Evolutionary conservation across 208 protist species (phyloP), one percentile per base, ranked within the genome.

Genomic region (Trypanosoma platydactyli): DNA sequence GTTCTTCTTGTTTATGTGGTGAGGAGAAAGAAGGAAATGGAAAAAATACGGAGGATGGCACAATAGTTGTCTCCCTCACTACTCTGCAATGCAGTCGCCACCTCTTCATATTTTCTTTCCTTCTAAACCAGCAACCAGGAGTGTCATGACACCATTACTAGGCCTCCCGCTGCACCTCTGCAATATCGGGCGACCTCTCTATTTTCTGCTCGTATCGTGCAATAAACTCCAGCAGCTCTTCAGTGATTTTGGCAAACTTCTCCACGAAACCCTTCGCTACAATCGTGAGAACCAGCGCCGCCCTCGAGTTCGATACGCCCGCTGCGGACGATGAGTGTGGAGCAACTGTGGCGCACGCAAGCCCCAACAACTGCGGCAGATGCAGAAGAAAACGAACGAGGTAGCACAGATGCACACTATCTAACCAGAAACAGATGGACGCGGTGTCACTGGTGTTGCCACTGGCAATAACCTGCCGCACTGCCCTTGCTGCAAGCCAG

Each of bases 381-480:
- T 96, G 90, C 29, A 86, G 77, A 38, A 94, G 81, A 35, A 96
- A 83, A 9, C 90, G 87, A 7, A 92, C 80, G 15, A 96, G 74
- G 61, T 94, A 94, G 13, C 71, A 73, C 51, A 86, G 82, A 63
- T 96, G 90, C 2, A 61, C 70, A 6, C 73, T 45, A 61, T 63
- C 62, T 30, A 68, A 41, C 72, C 77, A 79, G 44, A 42, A 54
- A 40, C 15, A 52, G 42, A 5, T 15, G 30, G 0, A 49, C 7
- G 22, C 6, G 38, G 6, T 29, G 55, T 20, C 16, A 35, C 9
- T n/a, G 13, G 33, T 13, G 22, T 5, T 38, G 22, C 38, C 40
- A 56, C n/a, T 63, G 13, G 33, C 27, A 48, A 49, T 22, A 22
- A 25, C 22, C 33, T n/a, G 46, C 13, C 40, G 41, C 38, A 54